These are phyloP conservation scores for Cercospora citrullina DNA, from an alignment of 2,329 filamentous ascomycete genomes.

Conservation along the genomic window DNA sequence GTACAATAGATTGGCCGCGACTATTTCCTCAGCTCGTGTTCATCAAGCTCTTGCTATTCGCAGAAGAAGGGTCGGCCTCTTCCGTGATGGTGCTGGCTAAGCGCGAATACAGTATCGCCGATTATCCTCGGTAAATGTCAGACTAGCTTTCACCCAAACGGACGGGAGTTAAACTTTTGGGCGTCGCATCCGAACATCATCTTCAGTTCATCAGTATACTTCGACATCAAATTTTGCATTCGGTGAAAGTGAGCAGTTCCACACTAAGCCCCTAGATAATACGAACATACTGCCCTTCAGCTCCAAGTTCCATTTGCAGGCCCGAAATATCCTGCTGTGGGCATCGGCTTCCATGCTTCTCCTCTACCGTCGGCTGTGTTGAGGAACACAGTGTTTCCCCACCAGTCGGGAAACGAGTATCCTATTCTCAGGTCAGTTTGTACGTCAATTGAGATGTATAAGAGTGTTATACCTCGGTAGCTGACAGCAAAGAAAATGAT, in stretches of 20 bases:
- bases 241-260: not conserved
- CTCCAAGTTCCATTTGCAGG: constrained; percentile 43
- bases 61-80: not conserved
- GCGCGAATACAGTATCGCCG: not conserved
- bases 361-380: constrained; percentile 47
- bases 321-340: constrained; percentile 65
- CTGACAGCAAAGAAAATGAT: constrained; percentile 44
- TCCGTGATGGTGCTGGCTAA: not conserved
- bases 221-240: not conserved
- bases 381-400: constrained; percentile 38
- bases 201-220: not conserved
- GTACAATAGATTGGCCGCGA: not conserved
- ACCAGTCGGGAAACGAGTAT: constrained; percentile 35
- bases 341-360: constrained; percentile 45
- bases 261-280: not conserved
- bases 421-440: constrained; percentile 22
- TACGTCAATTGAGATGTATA: not conserved
- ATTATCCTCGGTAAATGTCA: not conserved
- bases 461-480: constrained; percentile 34
- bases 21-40: not conserved
- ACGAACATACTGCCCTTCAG: not conserved
- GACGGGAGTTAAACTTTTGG: not conserved
- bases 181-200: not conserved
- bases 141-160: not conserved
- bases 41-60: not conserved